These are phyloP conservation scores for Magnusiomyces tetraspermus DNA, from an alignment of 1,139 yeast genomes.

Conservation along the genomic window DNA sequence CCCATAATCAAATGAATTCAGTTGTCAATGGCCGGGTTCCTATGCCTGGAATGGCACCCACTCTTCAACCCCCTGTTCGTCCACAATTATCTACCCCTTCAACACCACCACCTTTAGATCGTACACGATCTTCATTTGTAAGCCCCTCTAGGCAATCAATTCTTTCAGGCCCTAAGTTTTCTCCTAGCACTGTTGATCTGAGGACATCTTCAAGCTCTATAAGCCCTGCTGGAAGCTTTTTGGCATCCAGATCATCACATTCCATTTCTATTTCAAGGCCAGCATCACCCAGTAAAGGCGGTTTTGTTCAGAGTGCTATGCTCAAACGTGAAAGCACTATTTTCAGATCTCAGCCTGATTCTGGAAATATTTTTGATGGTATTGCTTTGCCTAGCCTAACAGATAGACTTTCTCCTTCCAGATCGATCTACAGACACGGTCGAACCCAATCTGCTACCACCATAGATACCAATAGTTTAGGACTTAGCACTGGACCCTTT, in stretches of 20 bases:
- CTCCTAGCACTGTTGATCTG: slow-evolving; percentile 9
- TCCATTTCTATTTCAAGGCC: slow-evolving; percentile 10
- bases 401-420: slow-evolving; percentile 12
- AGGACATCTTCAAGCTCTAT: slow-evolving; percentile 7
- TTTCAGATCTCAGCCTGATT: slow-evolving; percentile 12
- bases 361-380: slow-evolving; percentile 5
- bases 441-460: slow-evolving; percentile 9
- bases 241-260: slow-evolving; percentile 12
- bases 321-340: slow-evolving; percentile 23
- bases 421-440: slow-evolving; percentile 4
- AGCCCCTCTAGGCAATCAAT: slow-evolving; percentile 10
- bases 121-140: not conserved
- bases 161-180: slow-evolving; percentile 8
- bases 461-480: not conserved
- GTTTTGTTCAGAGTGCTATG: slow-evolving; percentile 29
- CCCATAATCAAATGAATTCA: slow-evolving; percentile 8
- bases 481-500: not conserved
- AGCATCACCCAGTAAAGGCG: slow-evolving; percentile 23
- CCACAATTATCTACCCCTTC: slow-evolving; percentile 15
- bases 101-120: slow-evolving; percentile 11
- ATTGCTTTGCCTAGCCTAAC: slow-evolving; percentile 13
- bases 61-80: not conserved
- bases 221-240: slow-evolving; percentile 13
- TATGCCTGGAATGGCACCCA: slow-evolving; percentile 14
- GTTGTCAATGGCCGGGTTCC: slow-evolving; percentile 13